Percentiles rank a stretch among this genome's conserved stretches.
Evolutionary conservation across 192 early-diverging fungal genomes (phyloP).

Genomic region (Rhizoclosmatium sp.): DNA sequence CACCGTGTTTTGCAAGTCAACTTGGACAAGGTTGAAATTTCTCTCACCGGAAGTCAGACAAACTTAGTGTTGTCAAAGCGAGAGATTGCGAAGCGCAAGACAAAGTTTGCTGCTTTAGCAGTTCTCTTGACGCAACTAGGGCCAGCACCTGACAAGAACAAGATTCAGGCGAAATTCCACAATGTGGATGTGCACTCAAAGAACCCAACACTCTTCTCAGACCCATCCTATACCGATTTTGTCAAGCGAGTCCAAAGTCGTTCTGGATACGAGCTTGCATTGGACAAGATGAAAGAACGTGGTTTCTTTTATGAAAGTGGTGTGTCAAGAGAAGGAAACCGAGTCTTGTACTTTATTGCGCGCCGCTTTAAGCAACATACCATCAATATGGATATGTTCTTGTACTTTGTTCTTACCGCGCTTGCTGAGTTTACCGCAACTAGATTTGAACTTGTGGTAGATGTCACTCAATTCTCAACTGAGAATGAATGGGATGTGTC

Average conservation of each 20-base stretch:
- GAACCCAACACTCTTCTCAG: background rate
- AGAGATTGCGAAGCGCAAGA: conserved; percentile 56
- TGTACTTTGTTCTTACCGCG: conserved; percentile 73
- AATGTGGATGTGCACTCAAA: background rate
- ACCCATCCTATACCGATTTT: conserved; percentile 27
- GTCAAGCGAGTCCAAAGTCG: conserved; percentile 37
- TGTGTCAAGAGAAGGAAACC: conserved; percentile 72
- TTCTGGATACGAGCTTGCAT: conserved; percentile 16
- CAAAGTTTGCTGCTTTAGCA: conserved; percentile 80
- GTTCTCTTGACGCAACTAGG: conserved; percentile 87
- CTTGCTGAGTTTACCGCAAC: conserved; percentile 70
- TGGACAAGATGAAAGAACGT: conserved; percentile 39
- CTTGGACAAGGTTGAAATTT: conserved; percentile 54
- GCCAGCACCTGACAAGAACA: conserved; percentile 76
- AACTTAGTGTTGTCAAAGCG: background rate
- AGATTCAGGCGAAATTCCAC: conserved; percentile 18
- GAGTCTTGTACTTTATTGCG: conserved; percentile 87
- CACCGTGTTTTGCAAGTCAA: conserved; percentile 51
- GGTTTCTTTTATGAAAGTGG: conserved; percentile 86
- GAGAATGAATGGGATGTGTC: conserved; percentile 83
- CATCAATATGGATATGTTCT: conserved; percentile 84
- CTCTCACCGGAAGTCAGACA: conserved; percentile 15
- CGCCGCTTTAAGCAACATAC: conserved; percentile 76
- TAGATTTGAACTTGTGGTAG: conserved; percentile 82
- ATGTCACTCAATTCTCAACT: conserved; percentile 79